A percentile compares a stretch with the other conserved stretches of the same genome.
Conservation (phyloP, 331 rosid genomes). For the Acacia concinna region DNA sequence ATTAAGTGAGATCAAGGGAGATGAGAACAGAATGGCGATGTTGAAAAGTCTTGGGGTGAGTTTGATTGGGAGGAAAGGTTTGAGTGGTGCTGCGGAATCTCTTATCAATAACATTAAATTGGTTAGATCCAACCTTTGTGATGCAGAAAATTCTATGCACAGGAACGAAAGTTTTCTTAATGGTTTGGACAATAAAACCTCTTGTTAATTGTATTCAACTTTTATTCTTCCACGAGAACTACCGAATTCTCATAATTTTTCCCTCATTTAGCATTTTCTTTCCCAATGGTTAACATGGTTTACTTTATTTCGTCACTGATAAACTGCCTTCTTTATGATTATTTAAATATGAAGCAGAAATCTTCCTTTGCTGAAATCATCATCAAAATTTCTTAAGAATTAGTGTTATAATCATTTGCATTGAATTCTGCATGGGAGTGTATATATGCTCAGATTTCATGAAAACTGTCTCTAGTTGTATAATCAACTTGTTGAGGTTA, state of each 20-base stretch:
- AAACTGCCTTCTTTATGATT: conserved; percentile 19
- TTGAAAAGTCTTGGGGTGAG: conserved; percentile 55
- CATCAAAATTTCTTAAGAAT: background rate
- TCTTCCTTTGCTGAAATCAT: background rate
- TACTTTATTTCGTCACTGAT: background rate
- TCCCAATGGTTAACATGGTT: background rate
- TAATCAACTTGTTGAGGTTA: background rate
- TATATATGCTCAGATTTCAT: background rate
- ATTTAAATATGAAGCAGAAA: background rate
- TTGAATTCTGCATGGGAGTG: background rate
- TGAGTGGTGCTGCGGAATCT: conserved; percentile 53
- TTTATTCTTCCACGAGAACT: background rate
- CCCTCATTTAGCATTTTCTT: conserved; percentile 13
- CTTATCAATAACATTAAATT: conserved; percentile 50
- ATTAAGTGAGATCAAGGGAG: conserved; percentile 63
- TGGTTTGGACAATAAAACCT: conserved; percentile 25
- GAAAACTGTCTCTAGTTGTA: background rate
- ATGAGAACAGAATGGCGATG: conserved; percentile 55
- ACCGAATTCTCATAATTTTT: conserved; percentile 22
- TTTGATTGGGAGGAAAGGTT: conserved; percentile 76
- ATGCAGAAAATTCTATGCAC: conserved; percentile 25
- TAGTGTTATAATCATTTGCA: background rate
- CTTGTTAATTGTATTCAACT: conserved; percentile 1
- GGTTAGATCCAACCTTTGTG: conserved; percentile 42
- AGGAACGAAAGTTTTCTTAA: conserved; percentile 20